Conservation (phyloP, 306 rosid genomes). For the Mimosa pudica region DNA sequence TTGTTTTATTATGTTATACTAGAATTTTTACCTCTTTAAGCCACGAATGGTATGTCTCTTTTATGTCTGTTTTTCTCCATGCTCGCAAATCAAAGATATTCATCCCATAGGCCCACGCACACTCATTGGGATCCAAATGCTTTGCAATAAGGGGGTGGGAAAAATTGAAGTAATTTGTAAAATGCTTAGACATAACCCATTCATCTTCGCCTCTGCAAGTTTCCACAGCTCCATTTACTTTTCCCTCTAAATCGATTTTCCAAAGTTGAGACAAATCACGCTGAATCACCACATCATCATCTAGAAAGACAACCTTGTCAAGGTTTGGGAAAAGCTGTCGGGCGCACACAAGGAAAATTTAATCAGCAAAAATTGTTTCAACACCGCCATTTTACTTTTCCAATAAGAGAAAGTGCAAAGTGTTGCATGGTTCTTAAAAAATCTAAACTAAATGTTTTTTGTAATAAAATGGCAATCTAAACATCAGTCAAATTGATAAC, state of each 20-base stretch:
- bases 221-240: conserved; percentile 97
- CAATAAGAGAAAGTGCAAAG: not conserved
- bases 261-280: conserved; percentile 85
- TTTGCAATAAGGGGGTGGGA: conserved; percentile 77
- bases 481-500: not conserved
- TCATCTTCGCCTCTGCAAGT: conserved; percentile 95
- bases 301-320: conserved; percentile 89
- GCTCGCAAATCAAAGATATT: conserved; percentile 81
- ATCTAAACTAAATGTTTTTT: not conserved
- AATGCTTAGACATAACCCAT: conserved; percentile 96
- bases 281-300: conserved; percentile 95
- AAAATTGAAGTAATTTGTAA: conserved; percentile 93
- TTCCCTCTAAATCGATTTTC: conserved; percentile 88
- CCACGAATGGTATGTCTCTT: conserved; percentile 93
- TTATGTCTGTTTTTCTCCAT: conserved; percentile 81
- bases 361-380: conserved; percentile 33
- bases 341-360: conserved; percentile 34
- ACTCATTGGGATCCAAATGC: conserved; percentile 86
- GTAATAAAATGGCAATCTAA: conserved; percentile 17
- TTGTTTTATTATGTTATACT: not conserved
- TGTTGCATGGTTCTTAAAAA: not conserved
- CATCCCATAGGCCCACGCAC: conserved; percentile 99
- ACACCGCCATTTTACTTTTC: not conserved
- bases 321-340: conserved; percentile 92
- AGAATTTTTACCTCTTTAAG: conserved; percentile 74